phyloP scores from a whole-genome alignment of 2,329 filamentous ascomycete genomes.

The Fusarium nodosum region DNA sequence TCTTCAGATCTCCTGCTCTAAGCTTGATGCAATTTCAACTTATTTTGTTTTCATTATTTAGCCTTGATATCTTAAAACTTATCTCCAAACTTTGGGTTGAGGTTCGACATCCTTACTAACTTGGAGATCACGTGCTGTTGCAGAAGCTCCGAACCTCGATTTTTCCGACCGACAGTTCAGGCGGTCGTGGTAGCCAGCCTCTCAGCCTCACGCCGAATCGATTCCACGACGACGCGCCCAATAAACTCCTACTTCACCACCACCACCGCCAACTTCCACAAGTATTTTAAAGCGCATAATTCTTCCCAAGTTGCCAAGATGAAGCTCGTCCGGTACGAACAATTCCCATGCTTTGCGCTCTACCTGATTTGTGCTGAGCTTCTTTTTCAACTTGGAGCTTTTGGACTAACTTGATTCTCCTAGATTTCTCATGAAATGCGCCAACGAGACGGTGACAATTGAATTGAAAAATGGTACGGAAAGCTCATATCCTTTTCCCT shows the following conservation, averaged over 20 bases:
- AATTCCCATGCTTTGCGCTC: conserved; percentile 10
- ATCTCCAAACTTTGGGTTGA: background rate
- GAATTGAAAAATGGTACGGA: conserved; percentile 95
- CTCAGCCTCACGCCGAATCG: conserved; percentile 50
- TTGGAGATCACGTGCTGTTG: conserved; percentile 41
- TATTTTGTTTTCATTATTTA: background rate
- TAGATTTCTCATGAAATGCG: conserved; percentile 99
- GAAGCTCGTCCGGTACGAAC: conserved; percentile 94
- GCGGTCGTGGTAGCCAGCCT: conserved; percentile 44
- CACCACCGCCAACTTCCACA: conserved; percentile 10
- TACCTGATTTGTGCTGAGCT: conserved; percentile 43
- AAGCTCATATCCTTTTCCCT: background rate
- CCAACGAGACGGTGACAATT: conserved; percentile 98
- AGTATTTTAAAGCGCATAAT: conserved; percentile 23
- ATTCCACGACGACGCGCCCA: conserved; percentile 43
- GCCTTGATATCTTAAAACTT: background rate
- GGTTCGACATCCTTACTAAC: background rate
- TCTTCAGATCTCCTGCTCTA: no score
- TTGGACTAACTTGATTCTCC: conserved; percentile 47
- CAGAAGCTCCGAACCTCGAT: conserved; percentile 47
- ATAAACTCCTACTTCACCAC: conserved; percentile 26
- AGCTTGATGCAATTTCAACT: background rate
- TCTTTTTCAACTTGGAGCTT: conserved; percentile 37
- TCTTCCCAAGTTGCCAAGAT: conserved; percentile 67
- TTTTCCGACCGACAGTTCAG: conserved; percentile 54